A percentile compares a stretch with the other conserved stretches of the same genome.
These are phyloP conservation scores for Primulina eburnea DNA, from an alignment of 257 asterid genomes.

Conservation along the genomic window DNA sequence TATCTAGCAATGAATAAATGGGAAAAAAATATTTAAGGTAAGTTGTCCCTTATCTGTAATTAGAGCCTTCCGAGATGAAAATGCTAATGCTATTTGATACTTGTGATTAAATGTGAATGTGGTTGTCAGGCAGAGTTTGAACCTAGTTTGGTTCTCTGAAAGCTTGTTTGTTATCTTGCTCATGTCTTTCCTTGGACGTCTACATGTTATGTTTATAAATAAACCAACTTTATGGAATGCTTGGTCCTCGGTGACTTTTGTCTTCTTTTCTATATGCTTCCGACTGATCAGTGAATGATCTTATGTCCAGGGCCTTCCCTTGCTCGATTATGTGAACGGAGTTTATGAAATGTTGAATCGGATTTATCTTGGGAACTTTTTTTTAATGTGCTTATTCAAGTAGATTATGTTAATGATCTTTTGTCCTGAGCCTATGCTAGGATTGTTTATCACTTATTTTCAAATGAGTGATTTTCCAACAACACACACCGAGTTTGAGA, in stretches of 20 bases:
- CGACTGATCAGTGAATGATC: not conserved
- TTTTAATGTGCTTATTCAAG: not conserved
- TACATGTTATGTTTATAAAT: no score
- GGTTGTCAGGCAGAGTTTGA: not conserved
- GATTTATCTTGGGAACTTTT: not conserved
- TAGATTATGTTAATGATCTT: no score
- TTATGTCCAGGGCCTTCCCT: not conserved
- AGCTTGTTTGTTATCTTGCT: not conserved
- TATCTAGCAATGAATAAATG: no score
- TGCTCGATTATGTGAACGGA: not conserved
- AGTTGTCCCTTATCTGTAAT: not conserved
- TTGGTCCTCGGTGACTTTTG: not conserved
- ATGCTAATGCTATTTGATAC: not conserved
- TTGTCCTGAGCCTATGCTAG: not conserved
- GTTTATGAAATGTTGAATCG: no score
- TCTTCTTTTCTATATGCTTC: no score
- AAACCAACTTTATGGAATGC: not conserved
- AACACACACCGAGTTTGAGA: not conserved
- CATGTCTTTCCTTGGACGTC: not conserved
- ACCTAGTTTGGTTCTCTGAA: not conserved
- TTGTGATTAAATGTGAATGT: not conserved
- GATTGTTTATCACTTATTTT: not conserved
- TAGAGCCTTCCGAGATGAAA: not conserved
- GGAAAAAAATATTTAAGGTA: no score
- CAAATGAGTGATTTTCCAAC: not conserved